These are phyloP conservation scores for Phytophthora multivora DNA, from an alignment of 352 stramenopile species.

Conservation along the genomic window DNA sequence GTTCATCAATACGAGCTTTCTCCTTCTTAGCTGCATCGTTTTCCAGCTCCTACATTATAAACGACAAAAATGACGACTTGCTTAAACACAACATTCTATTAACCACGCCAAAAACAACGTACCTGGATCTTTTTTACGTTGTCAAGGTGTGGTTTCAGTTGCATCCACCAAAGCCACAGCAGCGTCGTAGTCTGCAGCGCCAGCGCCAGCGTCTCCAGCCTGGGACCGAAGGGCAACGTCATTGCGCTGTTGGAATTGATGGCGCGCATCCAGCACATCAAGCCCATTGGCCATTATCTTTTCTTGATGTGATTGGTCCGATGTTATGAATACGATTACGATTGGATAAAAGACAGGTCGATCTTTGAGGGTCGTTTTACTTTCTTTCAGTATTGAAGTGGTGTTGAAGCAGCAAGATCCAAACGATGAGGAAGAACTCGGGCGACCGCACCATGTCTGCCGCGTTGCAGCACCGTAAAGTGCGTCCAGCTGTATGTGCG, in stretches of 20 bases:
- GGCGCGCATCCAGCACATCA: conserved; percentile 12
- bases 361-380: conserved; percentile 15
- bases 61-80: conserved; percentile 10
- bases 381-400: conserved; percentile 3
- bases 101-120: neutral
- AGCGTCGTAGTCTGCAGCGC: conserved; percentile 35
- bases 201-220: conserved; percentile 35
- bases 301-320: neutral
- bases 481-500: neutral
- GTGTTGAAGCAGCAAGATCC: conserved; percentile 17
- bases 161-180: conserved; percentile 35
- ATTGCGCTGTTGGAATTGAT: conserved; percentile 27
- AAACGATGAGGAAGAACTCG: conserved; percentile 43
- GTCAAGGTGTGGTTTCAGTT: neutral
- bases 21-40: conserved; percentile 53
- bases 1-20: conserved; percentile 59
- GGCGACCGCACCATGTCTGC: conserved; percentile 47
- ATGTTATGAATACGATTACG: conserved; percentile 1
- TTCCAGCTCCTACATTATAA: conserved; percentile 42
- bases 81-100: conserved; percentile 1
- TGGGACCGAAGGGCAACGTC: conserved; percentile 17
- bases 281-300: conserved; percentile 24
- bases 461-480: conserved; percentile 64
- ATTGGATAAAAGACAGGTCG: conserved; percentile 17
- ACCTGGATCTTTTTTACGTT: conserved; percentile 25